Evolutionary conservation across 345 rosid species (phyloP), one percentile per base, ranked within the genome.

Genomic region (Laguncularia racemosa): DNA sequence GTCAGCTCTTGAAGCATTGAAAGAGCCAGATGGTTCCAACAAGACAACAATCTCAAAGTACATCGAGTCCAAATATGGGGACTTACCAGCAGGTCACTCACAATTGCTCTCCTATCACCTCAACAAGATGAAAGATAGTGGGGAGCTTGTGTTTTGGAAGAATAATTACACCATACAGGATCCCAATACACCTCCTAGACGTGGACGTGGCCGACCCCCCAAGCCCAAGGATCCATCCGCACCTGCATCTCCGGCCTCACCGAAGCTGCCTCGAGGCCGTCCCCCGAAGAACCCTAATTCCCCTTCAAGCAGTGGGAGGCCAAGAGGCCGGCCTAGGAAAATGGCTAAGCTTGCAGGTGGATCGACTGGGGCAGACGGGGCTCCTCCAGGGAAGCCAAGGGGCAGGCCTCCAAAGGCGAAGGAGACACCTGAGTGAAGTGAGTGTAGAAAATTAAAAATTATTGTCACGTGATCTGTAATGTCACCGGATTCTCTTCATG

Each of bases 121-220:
- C 48, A 75, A 69, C 77, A 69, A 55, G 66, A 83, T 85, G 93
- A 83, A 79, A 67, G 82, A 76, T 12, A 65, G 59, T 0, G 87
- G 93, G 8, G 81, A 75, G 18, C 60, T 85, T 13, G 72, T 83
- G 11, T 81, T 85, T 33, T 75, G 73, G 73, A 81, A 83, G 68
- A 81, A 83, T 80, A 85, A 85, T 66, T 85, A 85, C 76, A 57
- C 16, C 51, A 81, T 68, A 21, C 50, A 62, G 17, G 80, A 75
- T 51, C 79, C 85, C 18, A 71, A 65, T 50, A 80, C 89, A 1
- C 89, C 89, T 0, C 86, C 93, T 2, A 71, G 75, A 62, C 80
- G 89, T 2, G 89, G 93, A 19, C 85, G 89, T 0, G 93, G 93
- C 18, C 73, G 93, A 38, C 93, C 89, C 2, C 89, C 85, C 1